Evolutionary conservation across 495 filamentous ascomycete species (phyloP).

Genomic region (Recurvomyces mirabilis): DNA sequence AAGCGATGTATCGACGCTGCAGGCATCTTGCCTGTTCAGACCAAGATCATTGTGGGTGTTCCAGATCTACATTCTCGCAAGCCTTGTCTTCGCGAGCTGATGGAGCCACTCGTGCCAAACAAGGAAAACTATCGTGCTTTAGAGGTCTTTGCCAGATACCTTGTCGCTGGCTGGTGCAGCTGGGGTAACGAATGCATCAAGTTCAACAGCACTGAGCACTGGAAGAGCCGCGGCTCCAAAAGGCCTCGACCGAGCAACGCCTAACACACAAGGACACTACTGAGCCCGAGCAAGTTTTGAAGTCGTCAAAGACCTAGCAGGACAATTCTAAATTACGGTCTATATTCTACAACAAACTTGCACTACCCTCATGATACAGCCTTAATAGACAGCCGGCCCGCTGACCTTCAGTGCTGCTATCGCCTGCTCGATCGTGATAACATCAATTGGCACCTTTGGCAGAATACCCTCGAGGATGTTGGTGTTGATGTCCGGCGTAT

Average conservation of each 20-base stretch:
- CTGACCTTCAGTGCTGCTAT: conserved; percentile 17
- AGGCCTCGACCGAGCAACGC: too few species aligned
- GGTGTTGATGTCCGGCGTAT: conserved; percentile 24
- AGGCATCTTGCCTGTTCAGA: not conserved
- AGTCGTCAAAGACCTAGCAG: too few species aligned
- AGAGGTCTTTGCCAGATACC: conserved; percentile 79
- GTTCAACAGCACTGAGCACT: conserved; percentile 62
- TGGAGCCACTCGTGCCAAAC: conserved; percentile 41
- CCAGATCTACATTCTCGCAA: conserved; percentile 91
- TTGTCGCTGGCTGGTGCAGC: conserved; percentile 79
- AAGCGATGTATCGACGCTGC: conserved; percentile 21
- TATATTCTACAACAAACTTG: too few species aligned
- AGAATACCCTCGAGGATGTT: conserved; percentile 24
- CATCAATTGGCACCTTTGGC: conserved; percentile 23
- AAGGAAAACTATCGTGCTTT: conserved; percentile 46
- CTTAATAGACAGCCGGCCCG: conserved; percentile 17
- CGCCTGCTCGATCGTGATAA: conserved; percentile 28
- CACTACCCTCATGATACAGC: not conserved
- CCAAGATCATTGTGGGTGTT: conserved; percentile 51
- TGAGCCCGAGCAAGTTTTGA: too few species aligned
- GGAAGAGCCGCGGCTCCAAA: too few species aligned
- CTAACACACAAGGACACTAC: too few species aligned
- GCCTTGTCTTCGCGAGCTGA: conserved; percentile 52
- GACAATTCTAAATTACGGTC: too few species aligned
- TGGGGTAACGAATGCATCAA: conserved; percentile 81